Conservation (phyloP, 805 yeast species). For the Saccharomycopsis vini region DNA sequence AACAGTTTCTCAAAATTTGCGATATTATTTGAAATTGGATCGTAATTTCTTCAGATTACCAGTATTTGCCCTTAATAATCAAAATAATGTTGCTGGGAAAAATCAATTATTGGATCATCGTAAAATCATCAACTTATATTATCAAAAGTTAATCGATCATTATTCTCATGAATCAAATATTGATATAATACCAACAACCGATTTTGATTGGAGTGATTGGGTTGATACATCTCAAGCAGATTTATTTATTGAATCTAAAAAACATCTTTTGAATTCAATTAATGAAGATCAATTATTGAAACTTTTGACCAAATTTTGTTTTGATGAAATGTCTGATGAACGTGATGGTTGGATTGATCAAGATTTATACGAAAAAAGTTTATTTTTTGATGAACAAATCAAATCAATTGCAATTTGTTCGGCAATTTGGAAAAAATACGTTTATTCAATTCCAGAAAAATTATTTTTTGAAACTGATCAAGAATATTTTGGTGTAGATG, state of each 20-base stretch:
- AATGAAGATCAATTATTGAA: conserved; percentile 6
- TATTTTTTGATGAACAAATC: conserved; percentile 22
- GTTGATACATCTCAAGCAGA: conserved; percentile 23
- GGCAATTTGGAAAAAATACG: conserved; percentile 24
- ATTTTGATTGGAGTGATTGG: conserved; percentile 30
- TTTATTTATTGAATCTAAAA: conserved; percentile 25
- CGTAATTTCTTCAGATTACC: conserved; percentile 15
- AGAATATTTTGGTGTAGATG: conserved; percentile 24
- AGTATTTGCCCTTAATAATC: conserved; percentile 13
- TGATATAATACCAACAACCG: neutral
- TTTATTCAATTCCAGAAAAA: conserved; percentile 25
- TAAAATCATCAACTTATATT: conserved; percentile 9
- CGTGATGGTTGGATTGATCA: conserved; percentile 24
- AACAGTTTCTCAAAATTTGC: conserved; percentile 10
- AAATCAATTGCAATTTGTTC: conserved; percentile 25
- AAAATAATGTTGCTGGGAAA: conserved; percentile 1
- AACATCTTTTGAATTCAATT: conserved; percentile 15
- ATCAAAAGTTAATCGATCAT: conserved; percentile 1
- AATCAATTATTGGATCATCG: conserved; percentile 12
- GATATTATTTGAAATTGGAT: conserved; percentile 14
- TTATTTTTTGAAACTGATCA: conserved; percentile 24
- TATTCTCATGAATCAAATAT: conserved; percentile 1
- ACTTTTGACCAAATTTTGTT: conserved; percentile 19
- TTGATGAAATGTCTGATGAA: conserved; percentile 19
- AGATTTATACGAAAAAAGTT: conserved; percentile 14